phyloP scores from a whole-genome alignment of 345 rosid genomes.

The Mangifera indica region DNA sequence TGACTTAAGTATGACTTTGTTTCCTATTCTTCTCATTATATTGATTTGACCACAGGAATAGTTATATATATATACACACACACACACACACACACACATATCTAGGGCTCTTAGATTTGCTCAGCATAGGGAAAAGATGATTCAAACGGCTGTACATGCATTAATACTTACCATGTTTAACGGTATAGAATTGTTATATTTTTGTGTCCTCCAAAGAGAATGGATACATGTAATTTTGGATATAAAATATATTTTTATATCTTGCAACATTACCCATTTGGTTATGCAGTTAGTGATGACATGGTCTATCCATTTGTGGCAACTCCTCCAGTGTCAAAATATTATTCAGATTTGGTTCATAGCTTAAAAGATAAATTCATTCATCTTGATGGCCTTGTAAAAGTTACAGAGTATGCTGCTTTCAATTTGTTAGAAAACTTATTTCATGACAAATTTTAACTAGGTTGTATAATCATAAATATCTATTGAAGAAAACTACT shows the following conservation, averaged over 20 bases:
- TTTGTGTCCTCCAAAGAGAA: constrained; percentile 1
- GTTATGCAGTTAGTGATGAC: constrained; percentile 59
- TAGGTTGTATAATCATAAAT: not conserved
- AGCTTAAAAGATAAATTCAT: constrained; percentile 48
- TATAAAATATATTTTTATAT: constrained; percentile 13
- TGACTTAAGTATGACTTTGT: not conserved
- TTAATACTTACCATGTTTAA: constrained; percentile 59
- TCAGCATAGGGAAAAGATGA: constrained; percentile 70
- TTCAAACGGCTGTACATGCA: constrained; percentile 73
- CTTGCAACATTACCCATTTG: constrained; percentile 28
- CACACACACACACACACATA: no score
- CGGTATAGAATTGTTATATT: constrained; percentile 34
- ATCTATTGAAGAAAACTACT: constrained; percentile 7
- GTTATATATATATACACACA: no score
- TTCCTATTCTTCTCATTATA: not conserved
- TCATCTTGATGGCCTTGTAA: constrained; percentile 46
- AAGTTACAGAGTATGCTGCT: constrained; percentile 38
- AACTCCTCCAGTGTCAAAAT: constrained; percentile 53
- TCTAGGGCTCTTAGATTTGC: constrained; percentile 66
- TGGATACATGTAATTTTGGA: constrained; percentile 11
- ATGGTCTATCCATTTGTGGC: constrained; percentile 53
- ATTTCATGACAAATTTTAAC: not conserved
- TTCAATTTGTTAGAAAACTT: constrained; percentile 18
- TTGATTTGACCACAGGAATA: not conserved
- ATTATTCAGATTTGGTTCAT: constrained; percentile 55